Conservation (phyloP, 202 grass and related monocot genomes). For the Setaria italica region DNA sequence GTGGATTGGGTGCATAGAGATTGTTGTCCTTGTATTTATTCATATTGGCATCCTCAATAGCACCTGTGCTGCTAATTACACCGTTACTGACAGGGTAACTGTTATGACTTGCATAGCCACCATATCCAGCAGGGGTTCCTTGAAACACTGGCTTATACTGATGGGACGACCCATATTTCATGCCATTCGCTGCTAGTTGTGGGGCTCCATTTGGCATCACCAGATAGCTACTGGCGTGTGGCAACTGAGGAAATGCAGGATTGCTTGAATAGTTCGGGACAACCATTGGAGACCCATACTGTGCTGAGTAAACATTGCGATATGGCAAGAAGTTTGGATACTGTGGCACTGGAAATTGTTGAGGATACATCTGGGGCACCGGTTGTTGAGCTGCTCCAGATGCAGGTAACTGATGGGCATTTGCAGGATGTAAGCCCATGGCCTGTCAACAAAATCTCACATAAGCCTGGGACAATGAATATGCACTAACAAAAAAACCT, state of each 20-base stretch:
- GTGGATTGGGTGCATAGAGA: constrained; percentile 67
- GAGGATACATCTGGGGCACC: constrained; percentile 67
- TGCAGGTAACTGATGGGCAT: constrained; percentile 52
- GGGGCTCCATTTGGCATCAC: constrained; percentile 77
- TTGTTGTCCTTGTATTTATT: constrained; percentile 81
- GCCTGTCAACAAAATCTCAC: constrained; percentile 40
- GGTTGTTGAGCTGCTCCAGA: constrained; percentile 52
- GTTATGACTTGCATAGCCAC: constrained; percentile 67
- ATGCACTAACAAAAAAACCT: constrained; percentile 31
- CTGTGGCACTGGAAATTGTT: constrained; percentile 72
- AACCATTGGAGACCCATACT: constrained; percentile 70
- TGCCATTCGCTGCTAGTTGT: constrained; percentile 54
- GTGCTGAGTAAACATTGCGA: constrained; percentile 72
- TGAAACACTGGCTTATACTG: constrained; percentile 78
- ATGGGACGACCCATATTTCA: constrained; percentile 74
- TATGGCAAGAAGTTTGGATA: constrained; percentile 87
- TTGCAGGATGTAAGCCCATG: constrained; percentile 48
- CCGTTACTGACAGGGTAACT: constrained; percentile 64
- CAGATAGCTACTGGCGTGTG: constrained; percentile 70
- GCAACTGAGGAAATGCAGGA: constrained; percentile 71
- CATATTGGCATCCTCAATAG: constrained; percentile 63
- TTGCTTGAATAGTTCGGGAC: constrained; percentile 73
- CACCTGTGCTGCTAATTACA: constrained; percentile 53
- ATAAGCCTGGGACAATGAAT: neutral
- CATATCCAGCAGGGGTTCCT: constrained; percentile 70